phyloP scores from a whole-genome alignment of 345 rosid genomes.

The Gossypium bickii region DNA sequence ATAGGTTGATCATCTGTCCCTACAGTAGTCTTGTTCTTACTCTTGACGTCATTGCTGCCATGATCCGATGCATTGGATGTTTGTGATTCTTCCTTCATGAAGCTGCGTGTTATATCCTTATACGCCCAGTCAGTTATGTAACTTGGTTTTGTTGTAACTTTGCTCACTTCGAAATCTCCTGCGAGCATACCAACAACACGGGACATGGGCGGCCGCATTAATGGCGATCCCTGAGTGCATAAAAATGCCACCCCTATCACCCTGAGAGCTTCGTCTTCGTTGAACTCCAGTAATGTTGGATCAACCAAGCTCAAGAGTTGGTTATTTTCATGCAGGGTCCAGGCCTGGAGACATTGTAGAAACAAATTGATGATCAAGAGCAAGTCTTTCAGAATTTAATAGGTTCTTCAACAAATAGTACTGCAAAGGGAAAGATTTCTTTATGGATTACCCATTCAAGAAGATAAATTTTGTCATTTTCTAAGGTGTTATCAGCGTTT shows the following conservation, averaged over 20 bases:
- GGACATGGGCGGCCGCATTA: conserved; percentile 38
- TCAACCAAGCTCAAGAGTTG: conserved; percentile 36
- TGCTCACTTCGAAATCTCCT: conserved; percentile 47
- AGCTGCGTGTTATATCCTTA: conserved; percentile 25
- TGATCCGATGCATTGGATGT: not conserved
- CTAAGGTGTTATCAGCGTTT: conserved; percentile 43
- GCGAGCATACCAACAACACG: conserved; percentile 42
- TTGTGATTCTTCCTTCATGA: not conserved
- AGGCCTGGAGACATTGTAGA: too few relatives aligned
- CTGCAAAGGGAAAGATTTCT: too few relatives aligned
- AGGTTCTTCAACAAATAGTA: too few relatives aligned
- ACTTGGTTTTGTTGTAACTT: conserved; percentile 44
- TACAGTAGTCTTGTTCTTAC: not conserved
- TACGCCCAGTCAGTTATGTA: conserved; percentile 51
- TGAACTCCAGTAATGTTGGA: conserved; percentile 25
- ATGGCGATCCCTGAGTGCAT: conserved; percentile 42
- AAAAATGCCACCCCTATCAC: conserved; percentile 44
- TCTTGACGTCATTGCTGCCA: not conserved
- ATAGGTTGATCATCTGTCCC: not conserved
- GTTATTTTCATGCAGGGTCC: conserved; percentile 47
- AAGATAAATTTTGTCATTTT: too few relatives aligned
- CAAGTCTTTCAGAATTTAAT: too few relatives aligned
- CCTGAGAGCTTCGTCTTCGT: conserved; percentile 41
- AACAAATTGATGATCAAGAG: too few relatives aligned
- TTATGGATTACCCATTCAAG: too few relatives aligned